phyloP scores from a whole-genome alignment of 495 filamentous ascomycete genomes.

The Delitschia confertaspora region DNA sequence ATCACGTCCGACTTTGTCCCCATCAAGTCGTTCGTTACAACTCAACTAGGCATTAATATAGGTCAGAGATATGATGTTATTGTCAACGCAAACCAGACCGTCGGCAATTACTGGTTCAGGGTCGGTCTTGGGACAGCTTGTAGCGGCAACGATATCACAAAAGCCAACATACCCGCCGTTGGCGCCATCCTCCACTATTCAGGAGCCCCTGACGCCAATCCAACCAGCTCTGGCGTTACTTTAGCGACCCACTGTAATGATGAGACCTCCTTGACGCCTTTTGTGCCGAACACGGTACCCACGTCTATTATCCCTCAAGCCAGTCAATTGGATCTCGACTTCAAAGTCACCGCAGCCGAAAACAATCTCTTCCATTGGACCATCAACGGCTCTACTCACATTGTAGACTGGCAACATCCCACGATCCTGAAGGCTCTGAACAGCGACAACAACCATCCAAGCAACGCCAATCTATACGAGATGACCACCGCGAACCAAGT shows the following conservation, averaged over 20 bases:
- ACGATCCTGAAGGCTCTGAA: conserved; percentile 28
- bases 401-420: conserved; percentile 32
- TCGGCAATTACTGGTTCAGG: conserved; percentile 36
- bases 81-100: conserved; percentile 33
- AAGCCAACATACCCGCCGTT: conserved; percentile 8
- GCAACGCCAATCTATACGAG: conserved; percentile 31
- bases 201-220: conserved; percentile 5
- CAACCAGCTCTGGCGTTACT: conserved; percentile 17
- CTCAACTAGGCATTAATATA: conserved; percentile 30
- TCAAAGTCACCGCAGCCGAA: conserved; percentile 14
- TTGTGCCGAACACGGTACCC: conserved; percentile 28
- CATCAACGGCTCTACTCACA: conserved; percentile 31
- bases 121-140: conserved; percentile 25
- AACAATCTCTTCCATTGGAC: conserved; percentile 33
- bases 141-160: conserved; percentile 14
- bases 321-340: conserved; percentile 26
- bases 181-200: conserved; percentile 23
- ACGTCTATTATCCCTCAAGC: conserved; percentile 13
- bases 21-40: conserved; percentile 25
- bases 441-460: conserved; percentile 24
- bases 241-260: conserved; percentile 19
- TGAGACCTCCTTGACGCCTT: conserved; percentile 19
- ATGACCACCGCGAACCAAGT: conserved; percentile 21
- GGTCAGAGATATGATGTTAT: conserved; percentile 37
- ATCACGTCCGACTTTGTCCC: conserved; percentile 36